phyloP scores from a whole-genome alignment of 176 grass and related monocot genomes.

The Zoysia pacifica region DNA sequence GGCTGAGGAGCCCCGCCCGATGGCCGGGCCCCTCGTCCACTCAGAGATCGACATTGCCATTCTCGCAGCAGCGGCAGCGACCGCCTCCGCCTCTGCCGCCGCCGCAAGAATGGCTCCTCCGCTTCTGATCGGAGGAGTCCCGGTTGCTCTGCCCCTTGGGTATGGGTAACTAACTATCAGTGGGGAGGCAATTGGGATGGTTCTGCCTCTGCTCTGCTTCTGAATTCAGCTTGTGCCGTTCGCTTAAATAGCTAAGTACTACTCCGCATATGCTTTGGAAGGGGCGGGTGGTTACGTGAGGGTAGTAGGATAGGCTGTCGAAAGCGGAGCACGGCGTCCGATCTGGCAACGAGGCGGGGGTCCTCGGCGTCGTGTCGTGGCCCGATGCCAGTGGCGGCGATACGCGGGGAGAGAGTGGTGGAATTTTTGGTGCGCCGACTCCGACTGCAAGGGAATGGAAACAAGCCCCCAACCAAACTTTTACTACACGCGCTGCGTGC shows the following conservation, averaged over 20 bases:
- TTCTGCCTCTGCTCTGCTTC: not conserved
- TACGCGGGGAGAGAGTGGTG: not conserved
- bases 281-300: not conserved
- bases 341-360: slow-evolving; percentile 24
- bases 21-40: slow-evolving; percentile 44
- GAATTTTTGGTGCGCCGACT: not conserved
- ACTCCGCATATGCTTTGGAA: slow-evolving; percentile 25
- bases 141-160: not conserved
- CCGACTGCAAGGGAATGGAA: not conserved
- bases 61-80: slow-evolving; percentile 13
- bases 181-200: slow-evolving; percentile 35
- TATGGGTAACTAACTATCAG: not conserved
- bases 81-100: not conserved
- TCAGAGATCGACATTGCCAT: slow-evolving; percentile 16
- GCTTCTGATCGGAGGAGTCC: too few species aligned
- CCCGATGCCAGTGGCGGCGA: not conserved
- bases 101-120: slow-evolving; percentile 26
- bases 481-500: not conserved
- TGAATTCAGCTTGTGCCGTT: not conserved
- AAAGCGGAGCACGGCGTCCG: slow-evolving; percentile 17
- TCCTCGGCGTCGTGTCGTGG: slow-evolving; percentile 33
- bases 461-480: not conserved
- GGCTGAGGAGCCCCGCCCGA: slow-evolving; percentile 55
- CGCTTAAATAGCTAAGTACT: not conserved
- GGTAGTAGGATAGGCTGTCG: slow-evolving; percentile 34